Conservation (phyloP, 2,329 filamentous ascomycete species). For the Erysiphe neolycopersici region DNA sequence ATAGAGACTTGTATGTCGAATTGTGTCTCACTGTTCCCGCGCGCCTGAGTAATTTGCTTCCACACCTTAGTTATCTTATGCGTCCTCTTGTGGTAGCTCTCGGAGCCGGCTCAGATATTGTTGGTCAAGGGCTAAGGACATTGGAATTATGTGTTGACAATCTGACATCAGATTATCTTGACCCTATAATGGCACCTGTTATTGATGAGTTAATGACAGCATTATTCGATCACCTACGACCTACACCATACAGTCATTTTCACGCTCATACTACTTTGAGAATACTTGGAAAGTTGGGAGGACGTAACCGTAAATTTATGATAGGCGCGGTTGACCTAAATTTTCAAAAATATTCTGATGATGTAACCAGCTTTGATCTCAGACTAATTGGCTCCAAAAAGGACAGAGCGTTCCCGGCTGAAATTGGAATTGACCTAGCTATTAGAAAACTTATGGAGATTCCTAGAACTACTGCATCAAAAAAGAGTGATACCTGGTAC, state of each 20-base stretch:
- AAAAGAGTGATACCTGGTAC: slow-evolving; percentile 47
- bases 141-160: slow-evolving; percentile 96
- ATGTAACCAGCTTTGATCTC: slow-evolving; percentile 65
- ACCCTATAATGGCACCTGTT: slow-evolving; percentile 96
- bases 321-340: slow-evolving; percentile 64
- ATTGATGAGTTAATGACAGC: slow-evolving; percentile 98
- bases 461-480: slow-evolving; percentile 31
- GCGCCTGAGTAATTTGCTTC: slow-evolving; percentile 73
- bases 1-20: slow-evolving; percentile 91
- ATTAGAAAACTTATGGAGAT: slow-evolving; percentile 67
- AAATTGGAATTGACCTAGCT: slow-evolving; percentile 67
- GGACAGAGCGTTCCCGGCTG: slow-evolving; percentile 65
- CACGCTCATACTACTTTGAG: slow-evolving; percentile 95
- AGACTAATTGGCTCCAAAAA: slow-evolving; percentile 71
- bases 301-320: slow-evolving; percentile 85
- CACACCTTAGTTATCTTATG: slow-evolving; percentile 93
- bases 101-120: slow-evolving; percentile 71
- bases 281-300: slow-evolving; percentile 87
- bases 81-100: slow-evolving; percentile 87
- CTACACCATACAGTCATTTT: slow-evolving; percentile 87
- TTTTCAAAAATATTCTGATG: slow-evolving; percentile 69
- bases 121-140: slow-evolving; percentile 79
- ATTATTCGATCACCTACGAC: slow-evolving; percentile 81
- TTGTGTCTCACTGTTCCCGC: slow-evolving; percentile 89
- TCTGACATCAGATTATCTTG: slow-evolving; percentile 85